A percentile compares a stretch with the other conserved stretches of the same genome.
phyloP scores from a whole-genome alignment of 352 stramenopile species.

The Aphanomyces euteiches region DNA sequence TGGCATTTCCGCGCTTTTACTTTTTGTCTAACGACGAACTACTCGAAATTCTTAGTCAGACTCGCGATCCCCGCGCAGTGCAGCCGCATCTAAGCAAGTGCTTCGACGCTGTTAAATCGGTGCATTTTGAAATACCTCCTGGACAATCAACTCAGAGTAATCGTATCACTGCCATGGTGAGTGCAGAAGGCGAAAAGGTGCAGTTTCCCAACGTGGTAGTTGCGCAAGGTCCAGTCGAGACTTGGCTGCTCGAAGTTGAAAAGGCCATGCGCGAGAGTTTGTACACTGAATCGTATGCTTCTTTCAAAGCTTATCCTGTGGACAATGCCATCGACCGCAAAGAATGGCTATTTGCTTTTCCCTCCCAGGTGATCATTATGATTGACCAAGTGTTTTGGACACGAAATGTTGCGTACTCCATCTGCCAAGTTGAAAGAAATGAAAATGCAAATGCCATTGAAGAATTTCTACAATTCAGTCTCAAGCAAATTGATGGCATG shows the following conservation, averaged over 20 bases:
- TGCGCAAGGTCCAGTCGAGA: conserved; percentile 82
- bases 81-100: conserved; percentile 89
- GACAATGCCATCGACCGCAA: conserved; percentile 86
- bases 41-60: conserved; percentile 89
- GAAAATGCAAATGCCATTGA: conserved; percentile 66
- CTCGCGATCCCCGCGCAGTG: conserved; percentile 81
- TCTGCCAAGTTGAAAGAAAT: conserved; percentile 65
- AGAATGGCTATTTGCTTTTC: conserved; percentile 86
- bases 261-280: conserved; percentile 83
- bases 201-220: conserved; percentile 65
- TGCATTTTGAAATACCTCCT: conserved; percentile 66
- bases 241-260: conserved; percentile 85
- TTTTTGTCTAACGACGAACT: conserved; percentile 91
- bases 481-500: conserved; percentile 91
- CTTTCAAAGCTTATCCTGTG: conserved; percentile 81
- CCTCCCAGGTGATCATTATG: conserved; percentile 83
- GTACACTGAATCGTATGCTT: conserved; percentile 81
- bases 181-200: conserved; percentile 83
- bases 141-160: conserved; percentile 40
- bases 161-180: conserved; percentile 78
- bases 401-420: conserved; percentile 76
- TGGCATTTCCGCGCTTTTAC: conserved; percentile 90
- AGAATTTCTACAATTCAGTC: conserved; percentile 83
- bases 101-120: conserved; percentile 91
- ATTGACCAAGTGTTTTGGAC: conserved; percentile 92